These are phyloP conservation scores for Penicillium olsonii DNA, from an alignment of 2,329 filamentous ascomycete genomes.

Conservation along the genomic window DNA sequence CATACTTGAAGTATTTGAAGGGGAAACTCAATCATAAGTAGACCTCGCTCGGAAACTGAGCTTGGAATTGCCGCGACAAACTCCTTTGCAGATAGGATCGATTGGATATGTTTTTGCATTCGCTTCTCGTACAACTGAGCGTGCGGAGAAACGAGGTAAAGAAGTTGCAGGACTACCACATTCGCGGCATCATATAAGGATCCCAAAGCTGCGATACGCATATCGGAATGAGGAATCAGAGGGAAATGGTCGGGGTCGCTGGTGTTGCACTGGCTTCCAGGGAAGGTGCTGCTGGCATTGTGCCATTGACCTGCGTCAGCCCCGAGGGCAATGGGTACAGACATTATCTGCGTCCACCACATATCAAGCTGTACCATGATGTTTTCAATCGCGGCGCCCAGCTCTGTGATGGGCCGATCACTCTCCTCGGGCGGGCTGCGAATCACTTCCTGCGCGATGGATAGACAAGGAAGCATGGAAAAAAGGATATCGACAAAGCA, in stretches of 20 bases:
- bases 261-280: background rate
- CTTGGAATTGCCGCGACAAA: slow-evolving; percentile 4
- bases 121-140: slow-evolving; percentile 9
- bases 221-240: slow-evolving; percentile 6
- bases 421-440: background rate
- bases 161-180: slow-evolving; percentile 2
- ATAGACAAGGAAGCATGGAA: slow-evolving; percentile 4
- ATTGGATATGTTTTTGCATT: slow-evolving; percentile 4
- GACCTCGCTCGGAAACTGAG: slow-evolving; percentile 4
- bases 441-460: background rate
- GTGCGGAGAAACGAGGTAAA: background rate
- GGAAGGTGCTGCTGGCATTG: background rate
- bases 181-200: slow-evolving; percentile 8
- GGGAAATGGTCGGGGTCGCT: slow-evolving; percentile 4
- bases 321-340: background rate
- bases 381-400: background rate
- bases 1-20: slow-evolving; percentile 4
- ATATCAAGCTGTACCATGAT: background rate
- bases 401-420: background rate
- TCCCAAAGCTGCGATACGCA: slow-evolving; percentile 9
- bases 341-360: slow-evolving; percentile 7
- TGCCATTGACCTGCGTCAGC: background rate
- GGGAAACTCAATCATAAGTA: slow-evolving; percentile 9
- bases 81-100: slow-evolving; percentile 5
- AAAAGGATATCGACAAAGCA: slow-evolving; percentile 9